Base-by-base conservation (phyloP, 768 basidiomycete genomes). In the Collybia mongolica region DNA sequence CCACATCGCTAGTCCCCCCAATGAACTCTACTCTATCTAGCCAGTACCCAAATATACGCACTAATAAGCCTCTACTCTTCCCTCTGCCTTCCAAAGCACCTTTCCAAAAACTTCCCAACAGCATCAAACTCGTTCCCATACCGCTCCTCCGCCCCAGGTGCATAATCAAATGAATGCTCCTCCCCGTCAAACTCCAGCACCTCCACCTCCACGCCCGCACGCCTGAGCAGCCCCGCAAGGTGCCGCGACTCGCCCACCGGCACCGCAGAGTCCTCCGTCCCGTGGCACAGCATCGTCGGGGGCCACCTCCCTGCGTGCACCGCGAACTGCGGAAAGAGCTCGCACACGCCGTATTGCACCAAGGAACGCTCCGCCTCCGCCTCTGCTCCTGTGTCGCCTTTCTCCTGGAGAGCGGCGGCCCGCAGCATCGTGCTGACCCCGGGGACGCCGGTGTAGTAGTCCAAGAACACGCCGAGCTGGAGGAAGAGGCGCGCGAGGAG, bases 131-230 rank as follows among this genome's bases (percentile, higher is more conserved):
- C 58, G 18, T 55, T 39, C 2, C 72, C 68, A 56, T 71, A 71
- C 46, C 58, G 24, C 24, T 65, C 69, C 52, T 81, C 80, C 5
- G 76, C 78, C 18, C 60, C 61, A 14, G 67, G 61, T 24, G 63
- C 70, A 55, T 77, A 80, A 58, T 85, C 83, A 53, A 83, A 84
- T 0, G 76, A 75, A 56, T 85, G 83, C 44, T 82, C 79, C 52
- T 65, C 61, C 9, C 64, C 67, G 32, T 59, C 57, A 12, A 67
- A 49, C 41, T 63, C 64, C 8, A 50, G 47, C 23, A 66, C 42
- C 36, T 53, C 44, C 32, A 59, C 62, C 23, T 52, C 28, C 20
- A 75, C 74, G 3, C 24, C 17, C 2, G 9, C 20, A 11, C n/a
- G n/a, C 38, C 46, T 20, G 35, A 35, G 19, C 5, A 41, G 3